Evolutionary conservation across 495 filamentous ascomycete species (phyloP), one percentile per base, ranked within the genome.

Genomic region (Hyphodiscus hymeniophilus): DNA sequence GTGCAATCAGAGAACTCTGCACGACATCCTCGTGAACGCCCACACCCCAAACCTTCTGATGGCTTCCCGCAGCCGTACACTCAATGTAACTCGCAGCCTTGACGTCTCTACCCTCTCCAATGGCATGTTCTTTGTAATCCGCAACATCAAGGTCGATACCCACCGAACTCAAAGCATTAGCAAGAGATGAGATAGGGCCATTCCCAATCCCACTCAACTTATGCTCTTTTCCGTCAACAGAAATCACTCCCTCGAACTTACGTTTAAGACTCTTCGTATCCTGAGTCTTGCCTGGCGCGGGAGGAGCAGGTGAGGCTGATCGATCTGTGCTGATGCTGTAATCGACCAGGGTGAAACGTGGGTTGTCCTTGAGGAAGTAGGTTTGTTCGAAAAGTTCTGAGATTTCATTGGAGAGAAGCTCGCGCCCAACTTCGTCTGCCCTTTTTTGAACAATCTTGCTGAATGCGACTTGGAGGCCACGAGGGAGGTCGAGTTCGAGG

Each of bases 121-220:
- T 87, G 21, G 89, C 84, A 66, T 97, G 94, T 63, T 96, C 94
- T 68, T 95, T 96, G 66, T 97, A 97, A 61, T 95, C 87, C 39
- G 77, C 77, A 43, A 97, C 91, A 61, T 98, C 89, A 3, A 98
- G 72, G 56, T 95, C 85, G 35, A 97, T 82, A 24, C 87, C 87
- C n/a, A 98, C 69, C 7, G 74, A 71, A 39, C 77, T 73, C 20
- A 98, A 75, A 8, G 91, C 92, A 53, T 89, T 80, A 12, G 89
- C 87, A 52, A 97, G 66, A 32, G 84, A 85, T 1, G 89, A 95
- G 48, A 96, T 85, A 11, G 91, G 86, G 57, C 92, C 92, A 60
- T 91, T 89, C 12, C 94, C 92, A 2, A 80, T 71, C 45, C 94
- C 91, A 15, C 72, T 76, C 52, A 97, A 80, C 40, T 72, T 69